phyloP scores from a whole-genome alignment of 352 stramenopile species.

The Globisporangium nodosum region DNA sequence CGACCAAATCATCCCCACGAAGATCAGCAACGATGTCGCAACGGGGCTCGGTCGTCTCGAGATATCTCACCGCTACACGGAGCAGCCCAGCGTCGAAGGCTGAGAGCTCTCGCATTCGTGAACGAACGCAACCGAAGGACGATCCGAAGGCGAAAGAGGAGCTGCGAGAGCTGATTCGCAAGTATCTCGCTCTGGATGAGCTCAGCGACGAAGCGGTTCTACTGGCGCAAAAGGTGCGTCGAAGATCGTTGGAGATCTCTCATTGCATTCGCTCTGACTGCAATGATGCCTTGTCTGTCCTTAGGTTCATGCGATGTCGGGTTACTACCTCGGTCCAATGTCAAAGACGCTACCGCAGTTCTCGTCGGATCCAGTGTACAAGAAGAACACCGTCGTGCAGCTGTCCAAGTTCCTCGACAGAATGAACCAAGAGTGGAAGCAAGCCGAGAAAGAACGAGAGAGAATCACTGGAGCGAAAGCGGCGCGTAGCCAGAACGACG shows the following conservation, averaged over 20 bases:
- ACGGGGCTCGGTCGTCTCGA: slow-evolving; percentile 4
- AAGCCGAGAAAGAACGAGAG: slow-evolving; percentile 34
- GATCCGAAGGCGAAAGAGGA: slow-evolving; percentile 7
- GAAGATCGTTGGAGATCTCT: not conserved
- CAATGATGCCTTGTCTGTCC: not conserved
- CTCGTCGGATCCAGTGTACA: slow-evolving; percentile 28
- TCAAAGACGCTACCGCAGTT: slow-evolving; percentile 29
- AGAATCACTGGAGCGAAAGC: slow-evolving; percentile 26
- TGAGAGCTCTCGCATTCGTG: not conserved
- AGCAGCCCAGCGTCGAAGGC: not conserved
- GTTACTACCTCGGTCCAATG: slow-evolving; percentile 42
- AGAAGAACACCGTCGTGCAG: slow-evolving; percentile 32
- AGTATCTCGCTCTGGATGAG: slow-evolving; percentile 33
- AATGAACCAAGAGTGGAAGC: slow-evolving; percentile 49
- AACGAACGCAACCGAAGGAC: not conserved
- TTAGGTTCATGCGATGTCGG: slow-evolving; percentile 31
- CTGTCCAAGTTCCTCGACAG: slow-evolving; percentile 33
- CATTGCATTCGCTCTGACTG: not conserved
- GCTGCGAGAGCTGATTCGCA: slow-evolving; percentile 31
- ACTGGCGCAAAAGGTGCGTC: slow-evolving; percentile 25
- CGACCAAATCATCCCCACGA: slow-evolving; percentile 2
- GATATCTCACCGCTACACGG: not conserved
- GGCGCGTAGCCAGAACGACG: slow-evolving; percentile 25
- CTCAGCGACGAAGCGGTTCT: slow-evolving; percentile 33
- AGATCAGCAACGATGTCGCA: not conserved